phyloP scores from a whole-genome alignment of 495 filamentous ascomycete species.

The Ascobolus immersus region DNA sequence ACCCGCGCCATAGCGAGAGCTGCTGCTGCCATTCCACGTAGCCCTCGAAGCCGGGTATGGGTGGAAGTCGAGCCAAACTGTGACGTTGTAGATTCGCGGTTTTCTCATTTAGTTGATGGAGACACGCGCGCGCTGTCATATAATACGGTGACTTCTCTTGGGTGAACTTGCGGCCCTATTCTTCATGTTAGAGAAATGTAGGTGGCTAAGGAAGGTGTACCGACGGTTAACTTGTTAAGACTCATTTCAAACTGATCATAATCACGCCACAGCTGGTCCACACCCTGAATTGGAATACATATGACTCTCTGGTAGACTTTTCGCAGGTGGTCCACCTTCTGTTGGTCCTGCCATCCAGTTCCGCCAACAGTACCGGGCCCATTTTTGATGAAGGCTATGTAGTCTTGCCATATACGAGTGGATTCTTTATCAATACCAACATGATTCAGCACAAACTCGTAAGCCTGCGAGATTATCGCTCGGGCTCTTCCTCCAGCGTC shows the following conservation, averaged over 20 bases:
- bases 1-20: slow-evolving; percentile 73
- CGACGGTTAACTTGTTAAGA: slow-evolving; percentile 65
- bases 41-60: slow-evolving; percentile 61
- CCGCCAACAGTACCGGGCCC: slow-evolving; percentile 68
- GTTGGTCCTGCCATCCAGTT: slow-evolving; percentile 75
- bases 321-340: slow-evolving; percentile 83
- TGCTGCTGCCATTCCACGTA: slow-evolving; percentile 64
- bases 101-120: slow-evolving; percentile 59
- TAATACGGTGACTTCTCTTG: slow-evolving; percentile 78
- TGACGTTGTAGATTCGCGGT: slow-evolving; percentile 53
- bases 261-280: slow-evolving; percentile 79
- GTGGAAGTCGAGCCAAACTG: slow-evolving; percentile 55
- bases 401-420: slow-evolving; percentile 78
- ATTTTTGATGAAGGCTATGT: slow-evolving; percentile 67
- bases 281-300: slow-evolving; percentile 49
- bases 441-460: slow-evolving; percentile 70
- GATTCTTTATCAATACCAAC: slow-evolving; percentile 79
- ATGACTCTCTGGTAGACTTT: slow-evolving; percentile 80
- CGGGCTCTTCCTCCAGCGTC: slow-evolving; percentile 55
- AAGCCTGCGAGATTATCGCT: slow-evolving; percentile 50
- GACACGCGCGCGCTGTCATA: slow-evolving; percentile 73
- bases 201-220: slow-evolving; percentile 5
- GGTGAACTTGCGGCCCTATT: slow-evolving; percentile 66
- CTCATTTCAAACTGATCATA: slow-evolving; percentile 88
- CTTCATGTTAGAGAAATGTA: slow-evolving; percentile 1